Evolutionary conservation across 345 rosid species (phyloP).

Genomic region (Citrus maxima): DNA sequence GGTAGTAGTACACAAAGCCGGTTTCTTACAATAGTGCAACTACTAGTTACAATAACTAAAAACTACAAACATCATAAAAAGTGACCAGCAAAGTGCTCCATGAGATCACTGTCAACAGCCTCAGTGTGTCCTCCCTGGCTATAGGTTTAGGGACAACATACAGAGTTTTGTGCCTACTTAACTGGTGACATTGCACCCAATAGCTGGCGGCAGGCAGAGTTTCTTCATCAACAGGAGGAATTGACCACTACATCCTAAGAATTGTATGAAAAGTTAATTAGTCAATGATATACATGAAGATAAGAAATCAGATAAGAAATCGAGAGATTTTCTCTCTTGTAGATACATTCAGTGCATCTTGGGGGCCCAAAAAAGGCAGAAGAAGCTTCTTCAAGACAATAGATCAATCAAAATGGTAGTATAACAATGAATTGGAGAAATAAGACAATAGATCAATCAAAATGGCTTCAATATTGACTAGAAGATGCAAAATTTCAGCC

Average conservation of each 20-base stretch:
- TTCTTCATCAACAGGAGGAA: not conserved
- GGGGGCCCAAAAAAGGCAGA: not conserved
- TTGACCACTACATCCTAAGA: not conserved
- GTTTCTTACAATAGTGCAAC: not conserved
- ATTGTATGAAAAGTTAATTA: not conserved
- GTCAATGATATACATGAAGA: not conserved
- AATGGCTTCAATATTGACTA: not conserved
- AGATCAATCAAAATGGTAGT: not conserved
- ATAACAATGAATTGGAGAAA: not conserved
- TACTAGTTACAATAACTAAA: not conserved
- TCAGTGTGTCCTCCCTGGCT: not conserved
- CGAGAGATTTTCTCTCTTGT: not conserved
- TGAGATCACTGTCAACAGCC: not conserved
- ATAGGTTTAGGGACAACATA: not conserved
- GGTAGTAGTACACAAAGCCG: not conserved
- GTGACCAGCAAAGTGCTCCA: not conserved
- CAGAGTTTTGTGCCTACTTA: not conserved
- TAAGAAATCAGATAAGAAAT: not conserved
- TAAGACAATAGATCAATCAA: not conserved
- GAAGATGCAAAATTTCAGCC: not conserved
- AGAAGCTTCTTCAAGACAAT: not conserved
- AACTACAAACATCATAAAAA: no score
- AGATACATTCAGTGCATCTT: not conserved
- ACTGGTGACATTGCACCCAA: not conserved
- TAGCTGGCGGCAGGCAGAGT: not conserved